Evolutionary conservation across 73 alveolate genomes (phyloP), one percentile per base, ranked within the genome.

Genomic region (Tetrahymena elliotti): DNA sequence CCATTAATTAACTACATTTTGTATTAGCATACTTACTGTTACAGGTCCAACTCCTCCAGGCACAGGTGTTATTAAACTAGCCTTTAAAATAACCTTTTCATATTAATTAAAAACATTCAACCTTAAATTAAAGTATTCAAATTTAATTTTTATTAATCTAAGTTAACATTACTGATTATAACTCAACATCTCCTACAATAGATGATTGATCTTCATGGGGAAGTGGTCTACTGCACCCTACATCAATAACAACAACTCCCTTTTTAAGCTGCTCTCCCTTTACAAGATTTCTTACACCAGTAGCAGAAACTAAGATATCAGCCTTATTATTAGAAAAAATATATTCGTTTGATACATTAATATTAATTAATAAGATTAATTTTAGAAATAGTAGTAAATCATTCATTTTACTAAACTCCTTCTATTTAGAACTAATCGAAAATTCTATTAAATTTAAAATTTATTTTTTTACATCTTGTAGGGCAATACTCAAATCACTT

Each of bases 11-110:
- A 68, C 88, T 22, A 68, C 88, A 68, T 68, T 68, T 31, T 68
- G 36, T 18, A 68, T 68, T 4, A 97, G 94, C 99, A 97, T 97
- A 9, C 98, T 96, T 2, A 97, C 97, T 34, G 99, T 97, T 97
- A 97, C 96, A 6, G 99, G 99, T 5, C 99, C 99, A 33, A 97
- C 99, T 33, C 99, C 99, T 24, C 99, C 99, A 31, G 99, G 99
- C 4, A 97, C 99, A 11, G 99, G 99, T n/a, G 99, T 97, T 10
- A 97, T 94, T 83, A 92, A 94, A 52, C 97, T 92, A 22, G 96
- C 98, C 82, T 84, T 94, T 33, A 41, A 47, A 7, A 94, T 53
- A 6, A 93, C 96, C 96, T 94, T 82, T 22, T 40, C 39, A 93
- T 93, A 38, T 38, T 33, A 39, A 38, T 53, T 53, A 35, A 52